phyloP scores from a whole-genome alignment of 441 rosid species.

The Manihot esculenta region DNA sequence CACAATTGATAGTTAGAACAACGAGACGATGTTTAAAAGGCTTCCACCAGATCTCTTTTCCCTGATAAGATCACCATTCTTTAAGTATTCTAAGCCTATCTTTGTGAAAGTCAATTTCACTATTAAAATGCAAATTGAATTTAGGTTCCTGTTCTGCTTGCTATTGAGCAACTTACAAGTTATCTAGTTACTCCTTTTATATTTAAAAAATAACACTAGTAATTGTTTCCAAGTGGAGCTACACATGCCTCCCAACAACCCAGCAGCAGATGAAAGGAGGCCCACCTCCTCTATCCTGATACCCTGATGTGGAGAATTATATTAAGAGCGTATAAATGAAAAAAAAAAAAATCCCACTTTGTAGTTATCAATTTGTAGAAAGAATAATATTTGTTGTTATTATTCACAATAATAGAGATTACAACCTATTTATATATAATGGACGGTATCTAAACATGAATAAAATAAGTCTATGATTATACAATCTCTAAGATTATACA shows the following conservation, averaged over 20 bases:
- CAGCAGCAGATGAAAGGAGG: neutral
- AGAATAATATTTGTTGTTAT: too few relatives aligned
- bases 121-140: neutral
- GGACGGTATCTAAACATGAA: too few relatives aligned
- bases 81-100: neutral
- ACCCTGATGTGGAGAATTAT: neutral
- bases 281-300: neutral
- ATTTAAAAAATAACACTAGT: too few relatives aligned
- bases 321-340: neutral
- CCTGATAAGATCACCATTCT: neutral
- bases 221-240: neutral
- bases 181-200: too few relatives aligned
- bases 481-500: too few relatives aligned
- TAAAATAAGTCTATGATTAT: too few relatives aligned
- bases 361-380: neutral
- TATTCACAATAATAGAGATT: too few relatives aligned
- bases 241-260: neutral
- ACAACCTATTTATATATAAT: too few relatives aligned
- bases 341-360: neutral
- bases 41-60: neutral
- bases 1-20: neutral
- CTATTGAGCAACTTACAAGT: neutral
- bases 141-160: neutral
- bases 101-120: too few relatives aligned
- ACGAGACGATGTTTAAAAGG: neutral